phyloP scores from a whole-genome alignment of 2,329 filamentous ascomycete species.

The Pseudopithomyces chartarum region DNA sequence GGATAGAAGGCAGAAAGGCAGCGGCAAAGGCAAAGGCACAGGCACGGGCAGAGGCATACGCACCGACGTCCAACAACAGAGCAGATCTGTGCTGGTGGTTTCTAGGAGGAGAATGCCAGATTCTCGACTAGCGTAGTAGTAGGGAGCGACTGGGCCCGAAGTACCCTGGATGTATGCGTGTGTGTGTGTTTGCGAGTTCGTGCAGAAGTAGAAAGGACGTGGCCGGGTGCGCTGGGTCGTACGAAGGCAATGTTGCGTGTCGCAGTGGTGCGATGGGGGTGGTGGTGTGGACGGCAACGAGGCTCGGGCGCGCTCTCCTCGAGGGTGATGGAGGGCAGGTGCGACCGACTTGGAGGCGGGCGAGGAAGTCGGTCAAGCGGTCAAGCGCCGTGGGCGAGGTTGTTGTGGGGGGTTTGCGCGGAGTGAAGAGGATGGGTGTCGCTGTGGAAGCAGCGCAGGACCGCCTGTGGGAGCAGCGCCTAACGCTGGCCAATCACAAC shows the following conservation, averaged over 20 bases:
- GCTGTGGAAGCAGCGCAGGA: slow-evolving; percentile 16
- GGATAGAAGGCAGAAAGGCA: slow-evolving; percentile 6
- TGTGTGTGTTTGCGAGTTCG: slow-evolving; percentile 20
- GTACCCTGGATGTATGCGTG: slow-evolving; percentile 23
- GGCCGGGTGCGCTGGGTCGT: slow-evolving; percentile 3
- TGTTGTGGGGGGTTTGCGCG: slow-evolving; percentile 15
- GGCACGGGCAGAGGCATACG: slow-evolving; percentile 34
- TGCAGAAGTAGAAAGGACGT: slow-evolving; percentile 21
- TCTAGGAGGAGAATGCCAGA: slow-evolving; percentile 49
- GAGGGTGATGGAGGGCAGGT: slow-evolving; percentile 10
- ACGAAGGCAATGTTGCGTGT: slow-evolving; percentile 4
- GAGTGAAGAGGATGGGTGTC: slow-evolving; percentile 27
- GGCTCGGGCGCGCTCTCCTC: slow-evolving; percentile 11
- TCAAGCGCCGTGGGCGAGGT: slow-evolving; percentile 28
- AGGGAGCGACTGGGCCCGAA: slow-evolving; percentile 44
- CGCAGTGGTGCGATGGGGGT: slow-evolving; percentile 1
- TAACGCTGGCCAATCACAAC: slow-evolving; percentile 4
- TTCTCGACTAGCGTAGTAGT: slow-evolving; percentile 49
- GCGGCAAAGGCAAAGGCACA: slow-evolving; percentile 22
- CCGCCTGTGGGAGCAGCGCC: background rate
- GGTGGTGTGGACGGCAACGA: background rate
- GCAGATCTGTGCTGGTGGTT: slow-evolving; percentile 26
- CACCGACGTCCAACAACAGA: slow-evolving; percentile 38
- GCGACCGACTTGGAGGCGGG: slow-evolving; percentile 27
- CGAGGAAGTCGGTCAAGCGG: slow-evolving; percentile 32